Percentiles rank a stretch among this genome's conserved stretches.
Conservation (phyloP, 2,329 filamentous ascomycete genomes). For the Aspergillus piperis region DNA sequence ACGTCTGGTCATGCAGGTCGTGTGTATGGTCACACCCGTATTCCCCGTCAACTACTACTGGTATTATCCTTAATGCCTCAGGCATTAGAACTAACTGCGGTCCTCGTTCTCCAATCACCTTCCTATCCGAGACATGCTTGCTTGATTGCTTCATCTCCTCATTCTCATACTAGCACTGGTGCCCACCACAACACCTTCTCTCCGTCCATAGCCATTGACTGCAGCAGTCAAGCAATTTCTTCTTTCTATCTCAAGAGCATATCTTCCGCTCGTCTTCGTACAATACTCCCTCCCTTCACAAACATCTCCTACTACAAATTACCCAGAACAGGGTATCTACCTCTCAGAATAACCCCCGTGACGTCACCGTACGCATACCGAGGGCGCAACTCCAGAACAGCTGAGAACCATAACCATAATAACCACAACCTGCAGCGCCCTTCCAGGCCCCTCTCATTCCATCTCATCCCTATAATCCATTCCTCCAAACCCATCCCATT, state of each 20-base stretch:
- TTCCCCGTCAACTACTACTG: background rate
- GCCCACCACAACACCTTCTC: background rate
- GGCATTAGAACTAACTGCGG: background rate
- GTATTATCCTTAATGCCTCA: background rate
- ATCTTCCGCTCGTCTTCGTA: background rate
- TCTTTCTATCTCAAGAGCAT: too few relatives aligned
- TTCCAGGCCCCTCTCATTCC: slow-evolving; percentile 18
- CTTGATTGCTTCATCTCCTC: background rate
- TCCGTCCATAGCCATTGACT: background rate
- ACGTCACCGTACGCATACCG: slow-evolving; percentile 16
- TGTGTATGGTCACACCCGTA: background rate
- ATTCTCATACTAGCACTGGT: background rate
- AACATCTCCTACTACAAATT: background rate
- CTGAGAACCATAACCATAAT: slow-evolving; percentile 6
- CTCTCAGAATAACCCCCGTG: slow-evolving; percentile 4
- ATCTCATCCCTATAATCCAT: background rate
- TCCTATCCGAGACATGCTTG: too few relatives aligned
- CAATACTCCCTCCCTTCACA: background rate
- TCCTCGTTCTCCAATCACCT: too few relatives aligned
- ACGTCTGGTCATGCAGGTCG: background rate
- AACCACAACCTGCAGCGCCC: background rate
- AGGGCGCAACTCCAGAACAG: background rate
- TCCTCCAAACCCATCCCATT: background rate
- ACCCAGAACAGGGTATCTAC: background rate
- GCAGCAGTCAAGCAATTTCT: background rate